Conservation (phyloP, 192 early-diverging fungal species). For the Linnemannia schmuckeri region DNA sequence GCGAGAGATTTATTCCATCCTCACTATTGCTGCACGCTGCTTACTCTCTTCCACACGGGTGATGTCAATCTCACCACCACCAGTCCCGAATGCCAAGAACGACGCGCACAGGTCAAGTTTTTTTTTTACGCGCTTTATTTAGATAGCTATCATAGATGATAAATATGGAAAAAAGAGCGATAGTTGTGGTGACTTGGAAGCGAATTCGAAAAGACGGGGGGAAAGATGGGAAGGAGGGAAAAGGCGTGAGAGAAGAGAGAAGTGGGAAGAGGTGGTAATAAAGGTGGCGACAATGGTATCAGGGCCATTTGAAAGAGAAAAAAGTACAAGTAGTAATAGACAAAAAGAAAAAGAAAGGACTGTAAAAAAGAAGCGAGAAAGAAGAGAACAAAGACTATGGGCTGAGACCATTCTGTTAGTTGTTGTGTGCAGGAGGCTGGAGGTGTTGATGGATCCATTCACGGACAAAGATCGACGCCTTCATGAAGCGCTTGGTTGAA, state of each 20-base stretch:
- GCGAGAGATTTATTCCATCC: neutral
- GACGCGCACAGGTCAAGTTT: neutral
- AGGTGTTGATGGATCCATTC: slow-evolving; percentile 76
- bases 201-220: neutral
- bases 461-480: slow-evolving; percentile 83
- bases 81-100: neutral
- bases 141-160: neutral
- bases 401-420: neutral
- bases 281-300: neutral
- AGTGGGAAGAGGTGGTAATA: slow-evolving; percentile 2
- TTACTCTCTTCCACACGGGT: neutral
- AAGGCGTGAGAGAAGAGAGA: neutral
- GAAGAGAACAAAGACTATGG: neutral
- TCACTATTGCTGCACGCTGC: neutral
- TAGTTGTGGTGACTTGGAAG: neutral
- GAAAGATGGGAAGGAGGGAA: neutral
- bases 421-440: slow-evolving; percentile 9
- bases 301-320: neutral
- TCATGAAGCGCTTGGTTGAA: slow-evolving; percentile 81
- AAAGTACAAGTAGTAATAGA: too few relatives aligned
- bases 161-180: neutral
- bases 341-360: neutral
- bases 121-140: neutral
- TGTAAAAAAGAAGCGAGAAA: neutral
- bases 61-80: neutral